Evolutionary conservation across 2,329 filamentous ascomycete species (phyloP).

Genomic region (Ophiostoma sp.): DNA sequence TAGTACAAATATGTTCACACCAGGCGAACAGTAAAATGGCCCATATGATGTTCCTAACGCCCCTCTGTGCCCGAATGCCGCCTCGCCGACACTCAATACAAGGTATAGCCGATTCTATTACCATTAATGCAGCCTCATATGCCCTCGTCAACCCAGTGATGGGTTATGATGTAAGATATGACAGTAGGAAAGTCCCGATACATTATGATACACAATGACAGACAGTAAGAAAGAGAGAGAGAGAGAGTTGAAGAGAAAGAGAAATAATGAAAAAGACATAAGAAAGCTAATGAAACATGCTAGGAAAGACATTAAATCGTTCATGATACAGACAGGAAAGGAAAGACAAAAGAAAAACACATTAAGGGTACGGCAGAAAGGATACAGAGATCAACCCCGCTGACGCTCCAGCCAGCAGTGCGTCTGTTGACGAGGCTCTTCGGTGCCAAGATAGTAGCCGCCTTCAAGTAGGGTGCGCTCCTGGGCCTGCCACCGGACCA

Average conservation of each 20-base stretch:
- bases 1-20: background rate
- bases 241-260: background rate
- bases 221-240: conserved; percentile 3
- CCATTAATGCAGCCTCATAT: background rate
- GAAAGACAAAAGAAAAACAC: background rate
- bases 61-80: background rate
- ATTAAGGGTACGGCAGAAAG: background rate
- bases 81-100: background rate
- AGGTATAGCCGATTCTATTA: conserved; percentile 4
- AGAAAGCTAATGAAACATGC: conserved; percentile 4
- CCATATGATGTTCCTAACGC: background rate
- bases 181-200: conserved; percentile 9
- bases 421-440: conserved; percentile 31
- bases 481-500: conserved; percentile 65
- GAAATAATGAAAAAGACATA: background rate
- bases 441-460: conserved; percentile 61
- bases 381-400: background rate
- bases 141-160: background rate
- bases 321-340: conserved; percentile 9
- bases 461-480: conserved; percentile 64
- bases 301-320: background rate
- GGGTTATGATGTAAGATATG: background rate
- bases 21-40: background rate
- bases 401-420: conserved; percentile 33
- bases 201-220: conserved; percentile 10